Evolutionary conservation across 2,329 filamentous ascomycete species (phyloP).

Genomic region (Pseudocercospora vitis): DNA sequence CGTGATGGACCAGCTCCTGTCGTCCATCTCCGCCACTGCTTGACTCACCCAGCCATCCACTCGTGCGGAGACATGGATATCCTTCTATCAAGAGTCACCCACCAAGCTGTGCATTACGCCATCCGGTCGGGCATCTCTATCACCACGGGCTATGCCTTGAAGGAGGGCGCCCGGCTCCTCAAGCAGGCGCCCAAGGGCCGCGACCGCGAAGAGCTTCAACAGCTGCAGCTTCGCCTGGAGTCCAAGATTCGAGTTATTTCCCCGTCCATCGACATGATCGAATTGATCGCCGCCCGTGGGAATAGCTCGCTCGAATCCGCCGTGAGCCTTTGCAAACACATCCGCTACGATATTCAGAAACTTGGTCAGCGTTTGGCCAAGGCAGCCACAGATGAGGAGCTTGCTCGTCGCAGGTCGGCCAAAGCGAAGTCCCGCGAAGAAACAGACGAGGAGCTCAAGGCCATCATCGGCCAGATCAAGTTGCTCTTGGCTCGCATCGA

Average conservation of each 20-base stretch:
- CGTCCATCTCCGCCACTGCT: background rate
- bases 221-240: slow-evolving; percentile 72
- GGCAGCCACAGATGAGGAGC: slow-evolving; percentile 65
- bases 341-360: slow-evolving; percentile 79
- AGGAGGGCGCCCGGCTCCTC: slow-evolving; percentile 74
- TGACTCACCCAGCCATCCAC: slow-evolving; percentile 14
- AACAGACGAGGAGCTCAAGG: slow-evolving; percentile 64
- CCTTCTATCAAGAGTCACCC: slow-evolving; percentile 64
- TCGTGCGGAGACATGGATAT: slow-evolving; percentile 64
- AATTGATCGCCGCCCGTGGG: slow-evolving; percentile 77
- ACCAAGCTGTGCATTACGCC: slow-evolving; percentile 88
- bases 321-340: slow-evolving; percentile 74
- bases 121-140: slow-evolving; percentile 83
- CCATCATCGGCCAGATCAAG: slow-evolving; percentile 74
- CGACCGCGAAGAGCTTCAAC: slow-evolving; percentile 68
- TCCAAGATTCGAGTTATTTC: slow-evolving; percentile 91
- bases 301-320: slow-evolving; percentile 83
- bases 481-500: slow-evolving; percentile 76
- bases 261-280: slow-evolving; percentile 87
- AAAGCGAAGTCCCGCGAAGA: slow-evolving; percentile 54
- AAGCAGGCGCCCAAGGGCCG: slow-evolving; percentile 70
- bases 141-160: slow-evolving; percentile 81
- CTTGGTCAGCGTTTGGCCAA: slow-evolving; percentile 73
- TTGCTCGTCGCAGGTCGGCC: slow-evolving; percentile 45
- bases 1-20: background rate